Evolutionary conservation across 2,329 filamentous ascomycete species (phyloP).

Genomic region (Colletotrichum brevisporum): DNA sequence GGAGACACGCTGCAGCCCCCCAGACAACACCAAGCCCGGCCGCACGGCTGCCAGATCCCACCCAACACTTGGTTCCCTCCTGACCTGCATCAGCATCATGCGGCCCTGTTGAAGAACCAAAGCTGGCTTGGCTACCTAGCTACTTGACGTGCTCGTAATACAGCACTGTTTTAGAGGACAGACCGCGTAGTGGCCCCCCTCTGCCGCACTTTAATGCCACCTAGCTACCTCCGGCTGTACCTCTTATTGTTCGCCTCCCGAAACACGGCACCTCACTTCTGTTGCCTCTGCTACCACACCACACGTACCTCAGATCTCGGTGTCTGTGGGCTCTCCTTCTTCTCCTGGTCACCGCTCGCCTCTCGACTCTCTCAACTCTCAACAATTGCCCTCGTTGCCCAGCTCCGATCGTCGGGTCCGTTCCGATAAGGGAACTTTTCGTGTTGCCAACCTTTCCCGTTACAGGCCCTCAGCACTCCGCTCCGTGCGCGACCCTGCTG

Average conservation of each 20-base stretch:
- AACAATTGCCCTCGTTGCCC: slow-evolving; percentile 5
- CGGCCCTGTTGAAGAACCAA: slow-evolving; percentile 28
- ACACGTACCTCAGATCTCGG: background rate
- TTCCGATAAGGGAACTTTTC: slow-evolving; percentile 19
- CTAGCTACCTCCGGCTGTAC: background rate
- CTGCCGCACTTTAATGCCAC: slow-evolving; percentile 12
- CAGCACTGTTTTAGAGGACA: too few species aligned
- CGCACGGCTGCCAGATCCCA: slow-evolving; percentile 27
- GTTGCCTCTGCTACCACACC: background rate
- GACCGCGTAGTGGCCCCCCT: background rate
- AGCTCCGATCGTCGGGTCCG: slow-evolving; percentile 18
- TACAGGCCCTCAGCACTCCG: slow-evolving; percentile 23
- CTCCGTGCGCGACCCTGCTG: slow-evolving; percentile 25
- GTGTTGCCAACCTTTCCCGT: slow-evolving; percentile 18
- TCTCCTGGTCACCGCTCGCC: background rate
- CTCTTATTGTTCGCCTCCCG: background rate
- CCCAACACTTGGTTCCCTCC: slow-evolving; percentile 16
- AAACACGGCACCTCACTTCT: slow-evolving; percentile 14
- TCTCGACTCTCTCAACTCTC: background rate
- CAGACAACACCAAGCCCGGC: background rate
- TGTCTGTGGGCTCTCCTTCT: background rate
- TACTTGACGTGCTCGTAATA: too few species aligned
- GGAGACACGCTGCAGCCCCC: background rate
- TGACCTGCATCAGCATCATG: slow-evolving; percentile 38
- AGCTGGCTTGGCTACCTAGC: too few species aligned